Evolutionary conservation across 345 rosid genomes (phyloP).

Genomic region (Cardiospermum halicacabum): DNA sequence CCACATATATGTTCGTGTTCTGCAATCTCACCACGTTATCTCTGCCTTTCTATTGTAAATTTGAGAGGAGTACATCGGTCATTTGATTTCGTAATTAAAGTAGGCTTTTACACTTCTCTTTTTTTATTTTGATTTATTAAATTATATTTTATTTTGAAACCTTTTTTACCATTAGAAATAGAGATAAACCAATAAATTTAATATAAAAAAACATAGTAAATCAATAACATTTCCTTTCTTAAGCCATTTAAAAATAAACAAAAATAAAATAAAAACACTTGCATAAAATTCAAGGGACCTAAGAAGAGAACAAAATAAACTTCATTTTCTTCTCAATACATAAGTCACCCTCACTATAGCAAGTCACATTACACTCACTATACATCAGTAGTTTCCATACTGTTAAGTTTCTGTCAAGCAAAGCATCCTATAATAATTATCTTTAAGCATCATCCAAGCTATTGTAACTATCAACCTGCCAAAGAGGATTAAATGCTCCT

Average conservation of each 20-base stretch:
- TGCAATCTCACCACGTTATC: not conserved
- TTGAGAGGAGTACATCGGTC: not conserved
- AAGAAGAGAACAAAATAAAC: not conserved
- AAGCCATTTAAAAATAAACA: too few species aligned
- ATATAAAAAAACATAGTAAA: too few species aligned
- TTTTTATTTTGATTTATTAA: not conserved
- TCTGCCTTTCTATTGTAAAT: too few species aligned
- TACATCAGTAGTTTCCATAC: not conserved
- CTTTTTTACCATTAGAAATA: too few species aligned
- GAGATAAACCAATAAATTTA: too few species aligned
- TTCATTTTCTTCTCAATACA: not conserved
- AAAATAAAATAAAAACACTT: too few species aligned
- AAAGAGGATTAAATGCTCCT: constrained; percentile 19
- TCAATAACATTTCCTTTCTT: too few species aligned
- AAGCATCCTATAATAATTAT: not conserved
- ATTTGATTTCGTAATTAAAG: not conserved
- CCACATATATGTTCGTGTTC: too few species aligned
- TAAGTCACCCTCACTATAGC: not conserved
- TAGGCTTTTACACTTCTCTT: not conserved
- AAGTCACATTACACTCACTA: not conserved
- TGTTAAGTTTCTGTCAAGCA: not conserved
- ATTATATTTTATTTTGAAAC: too few species aligned
- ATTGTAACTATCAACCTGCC: constrained; percentile 21
- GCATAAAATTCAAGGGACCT: not conserved
- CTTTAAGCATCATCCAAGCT: constrained; percentile 15